phyloP scores from a whole-genome alignment of 192 early-diverging fungal genomes.

The Coemansia aciculifera region DNA sequence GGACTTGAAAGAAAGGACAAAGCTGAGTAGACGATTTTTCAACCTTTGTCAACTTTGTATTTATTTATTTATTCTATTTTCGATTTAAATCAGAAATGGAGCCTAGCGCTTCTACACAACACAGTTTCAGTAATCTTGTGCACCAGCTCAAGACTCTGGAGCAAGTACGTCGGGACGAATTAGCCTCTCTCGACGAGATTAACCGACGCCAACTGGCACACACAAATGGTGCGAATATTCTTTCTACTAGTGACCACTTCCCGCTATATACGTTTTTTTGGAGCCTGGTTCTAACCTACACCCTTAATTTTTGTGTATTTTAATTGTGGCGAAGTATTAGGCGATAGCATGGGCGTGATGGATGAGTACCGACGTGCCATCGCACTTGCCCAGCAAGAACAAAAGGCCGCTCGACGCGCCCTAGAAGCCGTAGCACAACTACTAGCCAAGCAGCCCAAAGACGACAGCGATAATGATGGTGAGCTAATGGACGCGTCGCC shows the following conservation, averaged over 20 bases:
- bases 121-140: background rate
- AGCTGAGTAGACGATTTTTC: too few species aligned
- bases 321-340: background rate
- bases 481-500: conserved; percentile 4
- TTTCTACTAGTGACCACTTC: background rate
- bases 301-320: background rate
- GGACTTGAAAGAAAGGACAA: too few species aligned
- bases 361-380: conserved; percentile 12
- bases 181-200: conserved; percentile 16
- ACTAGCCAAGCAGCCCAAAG: conserved; percentile 14
- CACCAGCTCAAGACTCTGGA: conserved; percentile 23
- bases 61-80: background rate
- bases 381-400: conserved; percentile 27
- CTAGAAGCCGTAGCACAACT: conserved; percentile 24
- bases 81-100: background rate
- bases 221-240: background rate
- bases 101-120: conserved; percentile 2
- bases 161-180: conserved; percentile 18
- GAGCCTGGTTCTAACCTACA: background rate
- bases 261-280: background rate
- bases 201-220: conserved; percentile 8
- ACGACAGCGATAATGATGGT: background rate
- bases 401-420: conserved; percentile 24
- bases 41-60: background rate
- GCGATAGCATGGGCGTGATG: background rate